These are phyloP conservation scores for Glycine tomentella DNA, from an alignment of 306 rosid species.

Conservation along the genomic window DNA sequence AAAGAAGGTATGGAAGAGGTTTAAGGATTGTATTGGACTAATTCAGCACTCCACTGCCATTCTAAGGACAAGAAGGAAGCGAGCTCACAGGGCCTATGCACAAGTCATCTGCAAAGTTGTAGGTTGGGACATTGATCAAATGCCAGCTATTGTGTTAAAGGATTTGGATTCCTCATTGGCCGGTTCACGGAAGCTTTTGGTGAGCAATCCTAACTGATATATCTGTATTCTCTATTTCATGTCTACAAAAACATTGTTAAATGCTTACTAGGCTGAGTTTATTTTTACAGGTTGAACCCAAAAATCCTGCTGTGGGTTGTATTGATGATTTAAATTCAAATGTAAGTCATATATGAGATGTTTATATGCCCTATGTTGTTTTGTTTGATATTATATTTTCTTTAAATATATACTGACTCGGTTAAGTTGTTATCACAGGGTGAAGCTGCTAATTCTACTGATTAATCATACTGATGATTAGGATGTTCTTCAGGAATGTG, in stretches of 20 bases:
- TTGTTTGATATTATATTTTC: constrained; percentile 32
- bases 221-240: not conserved
- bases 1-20: constrained; percentile 65
- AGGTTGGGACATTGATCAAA: constrained; percentile 71
- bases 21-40: constrained; percentile 65
- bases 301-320: constrained; percentile 30
- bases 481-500: constrained; percentile 8
- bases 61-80: constrained; percentile 53
- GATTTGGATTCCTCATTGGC: constrained; percentile 55
- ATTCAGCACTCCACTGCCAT: constrained; percentile 65
- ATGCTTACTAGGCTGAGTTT: constrained; percentile 41
- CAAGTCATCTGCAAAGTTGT: constrained; percentile 64
- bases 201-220: constrained; percentile 30
- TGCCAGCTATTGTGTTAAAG: constrained; percentile 62
- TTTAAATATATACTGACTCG: constrained; percentile 10
- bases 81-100: constrained; percentile 72
- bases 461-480: constrained; percentile 22
- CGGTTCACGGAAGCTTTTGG: constrained; percentile 42
- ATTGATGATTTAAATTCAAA: not conserved
- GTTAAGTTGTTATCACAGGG: constrained; percentile 42
- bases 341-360: constrained; percentile 38
- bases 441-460: constrained; percentile 46
- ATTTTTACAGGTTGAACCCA: constrained; percentile 46
- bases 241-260: not conserved
- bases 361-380: not conserved